Percentiles rank a stretch among this genome's conserved stretches.
Evolutionary conservation across 495 filamentous ascomycete species (phyloP).

Genomic region (Sphaerosporella brunnea): DNA sequence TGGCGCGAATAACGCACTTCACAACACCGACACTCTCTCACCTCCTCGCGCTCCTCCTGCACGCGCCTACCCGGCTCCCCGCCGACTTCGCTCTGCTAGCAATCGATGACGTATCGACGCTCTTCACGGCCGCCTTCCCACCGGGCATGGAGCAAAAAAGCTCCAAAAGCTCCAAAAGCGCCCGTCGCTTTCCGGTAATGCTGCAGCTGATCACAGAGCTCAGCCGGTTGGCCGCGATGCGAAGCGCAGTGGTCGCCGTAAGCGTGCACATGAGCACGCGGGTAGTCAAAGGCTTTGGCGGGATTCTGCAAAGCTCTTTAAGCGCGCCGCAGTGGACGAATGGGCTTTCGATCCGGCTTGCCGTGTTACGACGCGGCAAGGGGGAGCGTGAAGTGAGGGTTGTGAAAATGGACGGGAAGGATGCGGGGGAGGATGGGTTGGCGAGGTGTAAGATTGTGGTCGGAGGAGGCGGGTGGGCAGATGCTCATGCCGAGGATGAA

Average conservation of each 20-base stretch:
- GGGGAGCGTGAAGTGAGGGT: neutral
- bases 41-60: conserved; percentile 51
- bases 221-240: conserved; percentile 48
- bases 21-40: conserved; percentile 47
- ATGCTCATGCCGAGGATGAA: conserved; percentile 37
- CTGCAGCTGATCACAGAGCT: conserved; percentile 32
- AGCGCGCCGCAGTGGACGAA: neutral
- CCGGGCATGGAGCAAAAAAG: conserved; percentile 17
- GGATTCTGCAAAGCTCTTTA: conserved; percentile 14
- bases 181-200: conserved; percentile 6
- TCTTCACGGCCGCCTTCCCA: conserved; percentile 58
- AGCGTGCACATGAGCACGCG: conserved; percentile 21
- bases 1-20: conserved; percentile 13
- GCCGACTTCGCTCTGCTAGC: conserved; percentile 47
- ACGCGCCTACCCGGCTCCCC: conserved; percentile 41
- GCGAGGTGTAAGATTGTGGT: conserved; percentile 35
- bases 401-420: conserved; percentile 20
- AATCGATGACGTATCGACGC: conserved; percentile 55
- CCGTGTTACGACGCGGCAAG: neutral
- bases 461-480: conserved; percentile 31
- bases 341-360: neutral
- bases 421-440: conserved; percentile 30
- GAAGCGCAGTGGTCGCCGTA: conserved; percentile 26
- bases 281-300: conserved; percentile 13
- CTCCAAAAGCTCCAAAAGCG: no score